Evolutionary conservation across 2,329 filamentous ascomycete species (phyloP), one percentile per base, ranked within the genome.

Genomic region (Xylariomycetidae sp.): DNA sequence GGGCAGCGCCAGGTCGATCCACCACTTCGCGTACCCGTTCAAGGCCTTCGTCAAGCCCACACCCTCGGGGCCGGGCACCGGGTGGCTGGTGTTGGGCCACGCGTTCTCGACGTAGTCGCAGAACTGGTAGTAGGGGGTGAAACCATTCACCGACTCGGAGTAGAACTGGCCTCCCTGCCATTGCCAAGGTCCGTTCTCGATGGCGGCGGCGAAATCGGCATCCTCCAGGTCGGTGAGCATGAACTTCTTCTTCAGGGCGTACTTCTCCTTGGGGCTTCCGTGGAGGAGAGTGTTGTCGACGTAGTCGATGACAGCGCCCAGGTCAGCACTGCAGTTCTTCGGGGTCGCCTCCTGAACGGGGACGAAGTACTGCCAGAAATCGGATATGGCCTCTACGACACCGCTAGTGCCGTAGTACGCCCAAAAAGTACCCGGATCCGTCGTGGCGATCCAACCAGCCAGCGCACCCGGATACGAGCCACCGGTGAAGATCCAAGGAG

Each of bases 391-490:
- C 52, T 77, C 53, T 0, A 76, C 73, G 1, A 72, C 68, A 2
- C 70, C 73, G 47, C 68, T 73, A 9, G 69, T 71, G 14, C 71
- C 67, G 41, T 72, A 68, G 47, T 76, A 76, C 0, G 71, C 70
- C 72, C 72, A 76, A 52, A 70, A 72, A 0, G 70, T 76, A n/a
- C 68, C 73, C 0, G 72, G 70, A 8, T 65, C 63, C 12, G 65
- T 55, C 10, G 60, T 57, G 16, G 65, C 66, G 4, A 65, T 63
- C 72, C 72, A 76, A 0, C 64, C 71, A 2, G 72, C 54, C 29
- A 77, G 57, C 1, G 72, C 72, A 30, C 72, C 74, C 18, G 66
- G 63, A 49, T 77, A 77, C 3, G 69, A 74, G 10, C 71, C 72
- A 13, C 74, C 74, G 12, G 64, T 60, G 31, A 68, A 59, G 20